These are phyloP conservation scores for Termitomyces sp. DNA, from an alignment of 768 basidiomycete genomes.

Conservation along the genomic window DNA sequence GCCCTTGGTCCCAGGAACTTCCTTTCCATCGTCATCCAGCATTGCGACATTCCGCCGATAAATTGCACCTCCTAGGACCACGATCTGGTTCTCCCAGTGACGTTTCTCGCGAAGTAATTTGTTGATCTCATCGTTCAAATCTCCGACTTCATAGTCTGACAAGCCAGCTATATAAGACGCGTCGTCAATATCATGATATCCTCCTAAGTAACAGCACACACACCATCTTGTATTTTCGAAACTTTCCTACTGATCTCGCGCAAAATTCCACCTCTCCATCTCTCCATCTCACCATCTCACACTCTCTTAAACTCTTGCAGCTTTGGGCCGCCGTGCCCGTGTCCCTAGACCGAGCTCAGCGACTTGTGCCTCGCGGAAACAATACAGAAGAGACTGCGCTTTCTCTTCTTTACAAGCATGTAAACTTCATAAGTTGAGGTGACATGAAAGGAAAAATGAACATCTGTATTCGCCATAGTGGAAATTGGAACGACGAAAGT, in stretches of 20 bases:
- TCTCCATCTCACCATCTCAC: constrained; percentile 95
- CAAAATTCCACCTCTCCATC: constrained; percentile 94
- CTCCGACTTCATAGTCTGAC: constrained; percentile 93
- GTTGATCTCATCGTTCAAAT: constrained; percentile 98
- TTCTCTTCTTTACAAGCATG: too few species aligned
- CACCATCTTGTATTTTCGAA: constrained; percentile 87
- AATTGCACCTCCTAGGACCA: constrained; percentile 93
- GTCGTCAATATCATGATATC: neutral
- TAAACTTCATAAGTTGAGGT: neutral
- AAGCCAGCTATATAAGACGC: constrained; percentile 43
- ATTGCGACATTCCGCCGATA: constrained; percentile 92
- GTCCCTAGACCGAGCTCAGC: constrained; percentile 91
- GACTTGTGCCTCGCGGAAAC: constrained; percentile 28
- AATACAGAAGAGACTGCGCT: constrained; percentile 30
- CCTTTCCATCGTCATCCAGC: constrained; percentile 91
- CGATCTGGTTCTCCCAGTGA: constrained; percentile 98
- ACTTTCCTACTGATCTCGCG: constrained; percentile 95
- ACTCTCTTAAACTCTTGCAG: constrained; percentile 92
- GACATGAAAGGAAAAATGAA: neutral
- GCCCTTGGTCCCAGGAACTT: constrained; percentile 94
- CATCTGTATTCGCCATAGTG: neutral
- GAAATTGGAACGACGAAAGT: too few species aligned
- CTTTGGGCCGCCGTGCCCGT: constrained; percentile 74
- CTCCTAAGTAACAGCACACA: neutral
- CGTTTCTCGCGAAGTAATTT: constrained; percentile 90